A percentile compares a stretch with the other conserved stretches of the same genome.
Evolutionary conservation across 345 rosid genomes (phyloP).

Genomic region (Populus alba): DNA sequence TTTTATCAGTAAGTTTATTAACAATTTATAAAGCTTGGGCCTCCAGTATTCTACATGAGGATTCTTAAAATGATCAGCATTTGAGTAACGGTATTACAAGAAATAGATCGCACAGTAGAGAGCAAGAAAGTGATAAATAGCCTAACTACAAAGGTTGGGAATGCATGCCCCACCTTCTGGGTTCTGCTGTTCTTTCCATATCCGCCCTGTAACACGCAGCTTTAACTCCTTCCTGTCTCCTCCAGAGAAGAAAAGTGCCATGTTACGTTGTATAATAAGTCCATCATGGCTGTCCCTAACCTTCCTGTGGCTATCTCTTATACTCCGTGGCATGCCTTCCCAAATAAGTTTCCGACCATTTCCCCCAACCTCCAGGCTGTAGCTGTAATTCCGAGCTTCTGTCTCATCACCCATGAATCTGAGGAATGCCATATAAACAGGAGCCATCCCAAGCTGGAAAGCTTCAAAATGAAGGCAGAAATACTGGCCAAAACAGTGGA

Average conservation of each 20-base stretch:
- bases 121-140: background rate
- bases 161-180: constrained; percentile 81
- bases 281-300: constrained; percentile 94
- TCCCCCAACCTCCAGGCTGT: constrained; percentile 95
- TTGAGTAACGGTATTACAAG: constrained; percentile 2
- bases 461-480: constrained; percentile 98
- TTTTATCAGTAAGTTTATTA: constrained; percentile 2
- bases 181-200: constrained; percentile 94
- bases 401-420: constrained; percentile 92
- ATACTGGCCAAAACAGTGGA: constrained; percentile 90
- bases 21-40: constrained; percentile 4
- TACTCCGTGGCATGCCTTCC: constrained; percentile 89
- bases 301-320: constrained; percentile 91
- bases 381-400: constrained; percentile 81
- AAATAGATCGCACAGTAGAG: background rate
- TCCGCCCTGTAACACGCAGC: constrained; percentile 84
- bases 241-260: constrained; percentile 96
- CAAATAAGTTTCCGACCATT: constrained; percentile 82
- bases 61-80: constrained; percentile 4
- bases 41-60: background rate
- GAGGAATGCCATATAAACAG: constrained; percentile 94
- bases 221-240: constrained; percentile 93
- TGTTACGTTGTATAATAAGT: constrained; percentile 77
- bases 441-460: constrained; percentile 94
- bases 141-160: constrained; percentile 76